Conservation (phyloP, 495 filamentous ascomycete genomes). For the Parathielavia appendiculata region DNA sequence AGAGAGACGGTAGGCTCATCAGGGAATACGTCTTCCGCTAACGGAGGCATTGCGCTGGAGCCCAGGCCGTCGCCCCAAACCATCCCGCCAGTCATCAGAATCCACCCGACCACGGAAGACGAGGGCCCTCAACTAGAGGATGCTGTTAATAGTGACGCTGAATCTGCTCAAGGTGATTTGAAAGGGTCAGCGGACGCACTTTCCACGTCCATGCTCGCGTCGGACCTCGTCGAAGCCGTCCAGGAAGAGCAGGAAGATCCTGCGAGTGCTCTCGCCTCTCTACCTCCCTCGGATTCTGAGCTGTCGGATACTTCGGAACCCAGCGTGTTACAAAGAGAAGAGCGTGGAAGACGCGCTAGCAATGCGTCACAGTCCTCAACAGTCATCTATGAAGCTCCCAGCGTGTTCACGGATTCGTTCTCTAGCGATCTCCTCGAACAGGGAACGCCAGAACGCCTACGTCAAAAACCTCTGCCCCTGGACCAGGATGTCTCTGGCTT, state of each 20-base stretch:
- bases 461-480: slow-evolving; percentile 25
- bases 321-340: slow-evolving; percentile 19
- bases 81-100: slow-evolving; percentile 18
- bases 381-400: slow-evolving; percentile 32
- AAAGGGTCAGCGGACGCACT: neutral
- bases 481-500: slow-evolving; percentile 27
- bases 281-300: slow-evolving; percentile 19
- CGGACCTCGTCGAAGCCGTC: neutral
- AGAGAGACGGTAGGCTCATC: neutral
- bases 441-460: slow-evolving; percentile 35
- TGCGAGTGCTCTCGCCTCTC: neutral
- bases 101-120: slow-evolving; percentile 21
- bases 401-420: slow-evolving; percentile 25
- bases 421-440: slow-evolving; percentile 29
- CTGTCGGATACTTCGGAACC: slow-evolving; percentile 16
- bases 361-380: slow-evolving; percentile 39
- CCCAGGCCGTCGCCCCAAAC: neutral
- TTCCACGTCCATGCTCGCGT: no score
- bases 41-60: neutral
- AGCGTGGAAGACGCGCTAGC: slow-evolving; percentile 30
- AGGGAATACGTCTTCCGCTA: neutral
- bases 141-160: neutral
- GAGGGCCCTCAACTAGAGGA: neutral
- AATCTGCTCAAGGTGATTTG: neutral
- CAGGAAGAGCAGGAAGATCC: neutral